These are phyloP conservation scores for Vitis hybrid DNA, from an alignment of 177 flowering plant genomes.

Conservation along the genomic window DNA sequence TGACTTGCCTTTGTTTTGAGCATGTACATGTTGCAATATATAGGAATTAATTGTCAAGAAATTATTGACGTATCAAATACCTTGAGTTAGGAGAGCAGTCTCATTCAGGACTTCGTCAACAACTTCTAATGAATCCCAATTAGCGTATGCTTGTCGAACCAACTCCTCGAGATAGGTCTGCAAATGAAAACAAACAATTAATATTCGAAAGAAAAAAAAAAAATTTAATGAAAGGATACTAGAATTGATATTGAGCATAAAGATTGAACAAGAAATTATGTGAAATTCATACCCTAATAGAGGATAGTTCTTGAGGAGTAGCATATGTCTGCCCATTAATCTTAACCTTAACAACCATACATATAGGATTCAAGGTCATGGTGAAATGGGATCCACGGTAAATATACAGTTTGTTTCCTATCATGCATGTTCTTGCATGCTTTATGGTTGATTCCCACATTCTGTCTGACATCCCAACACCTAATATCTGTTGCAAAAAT, in stretches of 20 bases:
- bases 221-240: neutral
- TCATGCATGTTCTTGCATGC: conserved; percentile 58
- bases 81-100: conserved; percentile 38
- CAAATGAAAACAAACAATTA: neutral
- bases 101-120: conserved; percentile 32
- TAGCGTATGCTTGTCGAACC: conserved; percentile 42
- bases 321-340: conserved; percentile 36
- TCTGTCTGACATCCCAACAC: conserved; percentile 73
- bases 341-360: conserved; percentile 43
- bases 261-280: neutral
- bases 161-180: conserved; percentile 40
- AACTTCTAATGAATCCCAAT: conserved; percentile 50
- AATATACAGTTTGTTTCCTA: conserved; percentile 52
- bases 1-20: too few species aligned
- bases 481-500: conserved; percentile 49
- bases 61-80: conserved; percentile 6
- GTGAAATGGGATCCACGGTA: conserved; percentile 16
- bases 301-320: conserved; percentile 14
- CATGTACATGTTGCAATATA: too few species aligned
- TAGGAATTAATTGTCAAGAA: too few species aligned
- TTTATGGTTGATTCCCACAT: conserved; percentile 66
- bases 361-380: conserved; percentile 49
- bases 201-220: neutral
- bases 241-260: too few species aligned
- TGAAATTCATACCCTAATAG: conserved; percentile 28